phyloP scores from a whole-genome alignment of 257 asterid genomes.

The Lithospermum erythrorhizon region DNA sequence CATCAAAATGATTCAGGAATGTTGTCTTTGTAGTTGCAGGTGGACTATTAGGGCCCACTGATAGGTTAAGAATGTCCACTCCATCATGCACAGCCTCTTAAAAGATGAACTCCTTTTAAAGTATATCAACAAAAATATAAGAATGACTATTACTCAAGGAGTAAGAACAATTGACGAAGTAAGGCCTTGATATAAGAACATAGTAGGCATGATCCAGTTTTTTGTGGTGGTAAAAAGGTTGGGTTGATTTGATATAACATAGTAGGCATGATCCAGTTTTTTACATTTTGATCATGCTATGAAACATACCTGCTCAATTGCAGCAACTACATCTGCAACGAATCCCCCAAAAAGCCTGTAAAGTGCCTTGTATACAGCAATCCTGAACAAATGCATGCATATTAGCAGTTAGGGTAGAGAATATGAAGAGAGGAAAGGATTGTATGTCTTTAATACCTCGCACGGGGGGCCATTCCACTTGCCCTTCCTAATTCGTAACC shows the following conservation, averaged over 20 bases:
- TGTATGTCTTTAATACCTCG: constrained; percentile 40
- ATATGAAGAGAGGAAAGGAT: neutral
- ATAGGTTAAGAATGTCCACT: constrained; percentile 88
- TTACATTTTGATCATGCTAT: neutral
- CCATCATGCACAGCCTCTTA: constrained; percentile 96
- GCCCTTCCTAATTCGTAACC: constrained; percentile 97
- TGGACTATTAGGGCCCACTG: constrained; percentile 99
- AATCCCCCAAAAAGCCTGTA: constrained; percentile 93
- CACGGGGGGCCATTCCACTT: constrained; percentile 99
- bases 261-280: too few relatives aligned
- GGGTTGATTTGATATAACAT: too few relatives aligned
- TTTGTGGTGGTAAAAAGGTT: too few relatives aligned
- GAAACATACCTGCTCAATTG: constrained; percentile 85
- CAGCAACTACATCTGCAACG: constrained; percentile 99
- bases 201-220: neutral
- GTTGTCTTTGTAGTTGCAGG: constrained; percentile 89
- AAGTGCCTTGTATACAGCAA: constrained; percentile 98
- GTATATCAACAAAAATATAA: constrained; percentile 3
- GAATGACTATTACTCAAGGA: constrained; percentile 6
- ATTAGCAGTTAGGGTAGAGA: constrained; percentile 11
- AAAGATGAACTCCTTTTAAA: constrained; percentile 19
- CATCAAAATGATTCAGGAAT: constrained; percentile 86
- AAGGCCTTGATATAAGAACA: neutral
- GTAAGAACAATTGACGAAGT: neutral
- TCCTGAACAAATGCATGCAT: constrained; percentile 38